phyloP scores from a whole-genome alignment of 192 early-diverging fungal species.

The Podila minutissima region DNA sequence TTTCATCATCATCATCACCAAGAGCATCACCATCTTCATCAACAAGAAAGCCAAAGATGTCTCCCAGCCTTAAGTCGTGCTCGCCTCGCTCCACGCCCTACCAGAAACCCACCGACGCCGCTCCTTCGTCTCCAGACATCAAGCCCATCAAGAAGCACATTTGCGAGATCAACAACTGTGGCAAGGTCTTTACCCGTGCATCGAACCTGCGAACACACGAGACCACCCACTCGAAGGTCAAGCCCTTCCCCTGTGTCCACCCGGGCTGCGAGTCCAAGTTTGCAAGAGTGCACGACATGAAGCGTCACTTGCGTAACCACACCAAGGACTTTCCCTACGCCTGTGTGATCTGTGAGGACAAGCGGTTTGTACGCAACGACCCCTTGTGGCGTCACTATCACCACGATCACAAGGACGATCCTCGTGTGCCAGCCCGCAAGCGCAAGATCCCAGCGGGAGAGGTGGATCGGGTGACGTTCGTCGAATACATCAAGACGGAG shows the following conservation, averaged over 20 bases:
- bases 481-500: no score
- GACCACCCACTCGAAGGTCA: conserved; percentile 13
- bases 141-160: background rate
- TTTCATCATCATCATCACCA: background rate
- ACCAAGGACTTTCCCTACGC: background rate
- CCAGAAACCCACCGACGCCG: background rate
- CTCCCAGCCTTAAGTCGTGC: background rate
- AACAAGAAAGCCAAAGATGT: background rate
- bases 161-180: conserved; percentile 3
- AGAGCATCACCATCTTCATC: no score
- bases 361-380: conserved; percentile 2
- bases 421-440: conserved; percentile 47
- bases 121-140: background rate
- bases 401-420: conserved; percentile 12
- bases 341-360: background rate
- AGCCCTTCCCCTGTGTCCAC: conserved; percentile 17
- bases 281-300: conserved; percentile 27
- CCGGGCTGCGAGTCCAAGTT: conserved; percentile 4
- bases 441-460: no score
- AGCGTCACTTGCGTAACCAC: conserved; percentile 16
- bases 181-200: conserved; percentile 9
- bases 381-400: background rate
- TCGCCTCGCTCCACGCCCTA: background rate
- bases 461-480: no score
- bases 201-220: conserved; percentile 23